phyloP scores from a whole-genome alignment of 345 rosid genomes.

The Lenwebbia sp. region DNA sequence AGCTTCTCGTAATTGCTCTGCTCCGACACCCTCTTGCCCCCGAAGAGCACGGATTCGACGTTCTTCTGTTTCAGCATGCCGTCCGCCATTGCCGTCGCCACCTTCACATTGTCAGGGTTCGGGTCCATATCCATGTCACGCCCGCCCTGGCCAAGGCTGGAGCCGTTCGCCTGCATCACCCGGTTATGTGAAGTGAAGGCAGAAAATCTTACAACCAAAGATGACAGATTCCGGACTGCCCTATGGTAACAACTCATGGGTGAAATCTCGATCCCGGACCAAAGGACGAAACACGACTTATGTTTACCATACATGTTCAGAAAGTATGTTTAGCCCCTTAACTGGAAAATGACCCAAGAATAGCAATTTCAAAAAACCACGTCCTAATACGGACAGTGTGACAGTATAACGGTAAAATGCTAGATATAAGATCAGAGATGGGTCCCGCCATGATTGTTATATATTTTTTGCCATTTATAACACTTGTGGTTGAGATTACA shows the following conservation, averaged over 20 bases:
- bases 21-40: constrained; percentile 71
- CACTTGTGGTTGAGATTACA: no score
- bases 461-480: no score
- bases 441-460: no score
- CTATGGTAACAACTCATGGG: background rate
- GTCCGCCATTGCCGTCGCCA: constrained; percentile 58
- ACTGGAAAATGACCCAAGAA: background rate
- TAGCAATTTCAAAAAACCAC: background rate
- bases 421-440: no score
- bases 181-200: background rate
- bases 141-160: constrained; percentile 48
- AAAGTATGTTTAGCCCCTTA: background rate
- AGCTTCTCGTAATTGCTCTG: constrained; percentile 74
- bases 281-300: background rate
- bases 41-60: constrained; percentile 87
- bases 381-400: no score
- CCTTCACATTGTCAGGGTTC: constrained; percentile 53
- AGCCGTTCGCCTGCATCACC: constrained; percentile 57
- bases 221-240: no score
- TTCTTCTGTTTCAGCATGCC: constrained; percentile 93
- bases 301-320: background rate
- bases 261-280: background rate
- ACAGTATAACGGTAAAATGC: no score
- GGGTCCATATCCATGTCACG: constrained; percentile 60
- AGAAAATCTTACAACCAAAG: no score